These are phyloP conservation scores for Silybum marianum DNA, from an alignment of 129 eudicot genomes.

Conservation along the genomic window DNA sequence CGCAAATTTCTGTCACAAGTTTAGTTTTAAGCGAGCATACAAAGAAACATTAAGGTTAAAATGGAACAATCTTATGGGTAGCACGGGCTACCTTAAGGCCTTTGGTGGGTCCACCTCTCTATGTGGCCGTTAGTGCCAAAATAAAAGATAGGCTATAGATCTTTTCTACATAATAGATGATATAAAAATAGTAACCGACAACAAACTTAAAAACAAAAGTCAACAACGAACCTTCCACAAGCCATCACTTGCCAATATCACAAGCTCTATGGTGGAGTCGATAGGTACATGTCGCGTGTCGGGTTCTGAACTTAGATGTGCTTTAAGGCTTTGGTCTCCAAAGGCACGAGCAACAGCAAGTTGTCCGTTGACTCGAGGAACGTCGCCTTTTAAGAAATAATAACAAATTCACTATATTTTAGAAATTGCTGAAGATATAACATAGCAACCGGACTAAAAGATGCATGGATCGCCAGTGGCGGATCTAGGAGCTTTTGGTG, in stretches of 20 bases:
- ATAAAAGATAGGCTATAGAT: background rate
- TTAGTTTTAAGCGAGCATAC: too few relatives aligned
- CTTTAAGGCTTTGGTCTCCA: conserved; percentile 90
- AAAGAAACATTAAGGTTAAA: too few relatives aligned
- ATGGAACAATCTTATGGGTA: too few relatives aligned
- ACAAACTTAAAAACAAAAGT: background rate
- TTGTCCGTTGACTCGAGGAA: conserved; percentile 91
- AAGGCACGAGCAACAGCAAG: conserved; percentile 96
- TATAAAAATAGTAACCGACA: background rate
- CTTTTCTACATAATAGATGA: background rate
- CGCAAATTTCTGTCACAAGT: too few relatives aligned
- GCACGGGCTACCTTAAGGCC: too few relatives aligned
- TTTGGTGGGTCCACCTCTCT: too few relatives aligned
- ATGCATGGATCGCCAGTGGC: background rate
- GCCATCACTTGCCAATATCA: conserved; percentile 90
- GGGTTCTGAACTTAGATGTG: conserved; percentile 88
- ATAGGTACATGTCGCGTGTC: conserved; percentile 71
- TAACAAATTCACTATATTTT: background rate
- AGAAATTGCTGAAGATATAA: background rate
- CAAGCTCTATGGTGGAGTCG: conserved; percentile 58
- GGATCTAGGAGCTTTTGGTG: background rate
- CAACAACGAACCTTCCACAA: conserved; percentile 74
- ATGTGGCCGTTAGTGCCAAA: background rate
- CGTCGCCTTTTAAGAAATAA: conserved; percentile 65
- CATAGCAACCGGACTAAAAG: background rate